phyloP scores from a whole-genome alignment of 2,329 filamentous ascomycete genomes.

The Ambrosiella beaveri region DNA sequence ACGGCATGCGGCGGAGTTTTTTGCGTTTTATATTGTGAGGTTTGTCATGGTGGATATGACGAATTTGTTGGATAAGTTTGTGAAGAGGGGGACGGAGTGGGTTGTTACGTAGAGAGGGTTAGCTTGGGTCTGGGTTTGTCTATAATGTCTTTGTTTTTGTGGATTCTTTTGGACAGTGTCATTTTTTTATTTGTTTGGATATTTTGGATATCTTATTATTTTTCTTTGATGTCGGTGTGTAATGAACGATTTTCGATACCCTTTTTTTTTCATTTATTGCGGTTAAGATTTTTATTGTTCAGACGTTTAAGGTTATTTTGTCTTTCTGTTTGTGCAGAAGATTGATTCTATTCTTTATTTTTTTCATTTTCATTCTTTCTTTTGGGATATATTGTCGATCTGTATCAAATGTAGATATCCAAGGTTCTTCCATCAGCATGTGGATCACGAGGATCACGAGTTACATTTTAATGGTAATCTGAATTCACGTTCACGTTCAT shows the following conservation, averaged over 20 bases:
- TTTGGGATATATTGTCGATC: background rate
- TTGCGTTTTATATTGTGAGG: slow-evolving; percentile 88
- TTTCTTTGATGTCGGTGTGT: background rate
- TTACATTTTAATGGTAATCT: no score
- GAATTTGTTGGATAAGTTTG: slow-evolving; percentile 82
- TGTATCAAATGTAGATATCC: no score
- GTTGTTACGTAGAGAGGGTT: slow-evolving; percentile 29
- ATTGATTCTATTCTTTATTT: background rate
- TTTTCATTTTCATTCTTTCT: background rate
- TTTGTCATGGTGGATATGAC: slow-evolving; percentile 80
- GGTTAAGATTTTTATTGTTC: no score
- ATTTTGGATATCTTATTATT: no score
- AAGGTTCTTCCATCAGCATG: no score
- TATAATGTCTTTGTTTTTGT: background rate
- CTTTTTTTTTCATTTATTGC: background rate
- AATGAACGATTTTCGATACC: background rate
- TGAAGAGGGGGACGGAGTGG: slow-evolving; percentile 95
- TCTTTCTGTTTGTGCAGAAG: no score
- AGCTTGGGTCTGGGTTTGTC: background rate
- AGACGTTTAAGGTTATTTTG: no score
- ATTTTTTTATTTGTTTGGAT: no score
- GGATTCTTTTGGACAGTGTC: background rate
- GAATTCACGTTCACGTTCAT: no score
- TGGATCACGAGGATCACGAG: no score
- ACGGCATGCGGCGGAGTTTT: slow-evolving; percentile 89